Evolutionary conservation across 305 asterid genomes (phyloP), one percentile per base, ranked within the genome.

Genomic region (Plantago lanceolata): DNA sequence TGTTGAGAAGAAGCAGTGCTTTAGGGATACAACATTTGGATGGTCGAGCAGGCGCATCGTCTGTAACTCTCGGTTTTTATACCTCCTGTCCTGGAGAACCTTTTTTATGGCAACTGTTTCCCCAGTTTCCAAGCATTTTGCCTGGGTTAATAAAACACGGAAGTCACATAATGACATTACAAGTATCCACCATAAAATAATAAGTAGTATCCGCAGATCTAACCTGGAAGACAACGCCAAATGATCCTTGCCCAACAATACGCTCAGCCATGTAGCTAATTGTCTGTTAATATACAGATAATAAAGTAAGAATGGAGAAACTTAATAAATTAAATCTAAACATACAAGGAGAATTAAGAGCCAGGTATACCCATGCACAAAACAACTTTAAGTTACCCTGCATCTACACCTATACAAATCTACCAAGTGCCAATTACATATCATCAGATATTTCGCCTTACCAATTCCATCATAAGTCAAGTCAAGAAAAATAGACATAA

Each of bases 11-110:
- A 91, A 91, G 78, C 96, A 89, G 67, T 91, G 96, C 80, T 89
- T 89, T 80, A 91, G 78, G 31, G 93, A 78, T 59, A 91, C 95
- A 56, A 91, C 84, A 79, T 91, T 91, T 54, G 98, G 98, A 80
- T 91, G 96, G 79, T 91, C 96, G 62, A 91, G 94, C 61, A 91
- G 82, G 57, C 96, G 96, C 96, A 91, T 89, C 43, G 96, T 91
- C 73, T 91, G 98, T 79, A 91, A 73, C 80, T 91, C 98, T 40
- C 98, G 81, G 64, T 91, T 91, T 83, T 91, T 91, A 69, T 91
- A 91, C 83, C 96, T 86, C 82, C 85, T 89, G 62, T 86, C 96
- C 77, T 90, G 97, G 75, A 89, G 95, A 76, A 89, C 95, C 81
- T 90, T 88, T 77, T 88, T 88, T 75, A 89, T 86, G 29, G 96